These are phyloP conservation scores for Spathaspora gorwiae DNA, from an alignment of 805 yeast species.

Conservation along the genomic window DNA sequence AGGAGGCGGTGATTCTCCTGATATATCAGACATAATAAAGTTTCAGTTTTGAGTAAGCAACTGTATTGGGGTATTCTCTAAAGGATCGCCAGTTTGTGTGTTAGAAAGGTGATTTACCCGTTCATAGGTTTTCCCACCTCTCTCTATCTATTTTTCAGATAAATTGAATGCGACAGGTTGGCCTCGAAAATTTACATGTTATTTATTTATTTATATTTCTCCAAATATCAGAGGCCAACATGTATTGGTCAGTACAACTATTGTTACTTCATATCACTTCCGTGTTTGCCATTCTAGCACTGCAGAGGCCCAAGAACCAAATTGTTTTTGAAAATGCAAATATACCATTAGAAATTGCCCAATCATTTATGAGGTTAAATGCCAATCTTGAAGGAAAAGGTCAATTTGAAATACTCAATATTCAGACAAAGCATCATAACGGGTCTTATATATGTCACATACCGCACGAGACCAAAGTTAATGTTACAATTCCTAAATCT, in stretches of 20 bases:
- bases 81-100: too few relatives aligned
- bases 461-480: slow-evolving; percentile 9
- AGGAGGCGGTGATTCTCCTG: slow-evolving; percentile 6
- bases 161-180: too few relatives aligned
- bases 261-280: not conserved
- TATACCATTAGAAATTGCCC: slow-evolving; percentile 14
- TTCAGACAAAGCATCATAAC: slow-evolving; percentile 3
- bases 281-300: not conserved
- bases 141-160: too few relatives aligned
- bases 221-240: not conserved
- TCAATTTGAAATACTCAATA: slow-evolving; percentile 14
- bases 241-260: not conserved
- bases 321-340: slow-evolving; percentile 13
- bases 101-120: too few relatives aligned
- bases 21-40: slow-evolving; percentile 1
- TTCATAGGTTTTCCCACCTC: too few relatives aligned
- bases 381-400: slow-evolving; percentile 7
- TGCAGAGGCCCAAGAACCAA: slow-evolving; percentile 3
- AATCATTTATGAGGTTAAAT: slow-evolving; percentile 8
- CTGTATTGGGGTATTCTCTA: too few relatives aligned
- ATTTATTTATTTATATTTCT: too few relatives aligned
- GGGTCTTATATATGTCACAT: slow-evolving; percentile 18
- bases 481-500: not conserved
- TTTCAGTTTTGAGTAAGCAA: too few relatives aligned
- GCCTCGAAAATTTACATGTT: too few relatives aligned